Conservation (phyloP, 148 eudicot species). For the Rhododendron henanense region DNA sequence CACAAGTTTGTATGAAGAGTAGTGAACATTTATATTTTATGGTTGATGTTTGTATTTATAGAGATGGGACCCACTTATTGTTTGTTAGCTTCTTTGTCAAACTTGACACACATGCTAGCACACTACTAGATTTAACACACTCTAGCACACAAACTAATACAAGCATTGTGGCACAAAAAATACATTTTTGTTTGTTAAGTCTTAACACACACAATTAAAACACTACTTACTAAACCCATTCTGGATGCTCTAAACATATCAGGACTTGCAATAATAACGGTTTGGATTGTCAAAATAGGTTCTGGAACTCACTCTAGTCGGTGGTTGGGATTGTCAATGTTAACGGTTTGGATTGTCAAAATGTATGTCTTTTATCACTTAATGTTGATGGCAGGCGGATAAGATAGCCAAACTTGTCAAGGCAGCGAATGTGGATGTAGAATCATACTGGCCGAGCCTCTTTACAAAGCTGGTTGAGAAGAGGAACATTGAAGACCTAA, state of each 20-base stretch:
- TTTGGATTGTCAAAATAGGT: background rate
- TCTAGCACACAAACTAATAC: too few species aligned
- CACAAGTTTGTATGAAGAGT: too few species aligned
- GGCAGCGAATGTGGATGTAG: conserved; percentile 40
- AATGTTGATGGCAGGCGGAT: conserved; percentile 39
- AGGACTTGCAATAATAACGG: background rate
- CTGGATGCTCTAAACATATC: background rate
- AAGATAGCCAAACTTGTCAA: conserved; percentile 47
- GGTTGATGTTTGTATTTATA: too few species aligned
- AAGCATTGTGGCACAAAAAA: too few species aligned
- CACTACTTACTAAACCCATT: too few species aligned
- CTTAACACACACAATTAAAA: too few species aligned
- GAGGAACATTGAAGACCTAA: conserved; percentile 51
- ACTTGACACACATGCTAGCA: too few species aligned
- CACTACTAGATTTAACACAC: too few species aligned
- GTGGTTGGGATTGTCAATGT: background rate
- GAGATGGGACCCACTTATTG: too few species aligned
- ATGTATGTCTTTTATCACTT: background rate
- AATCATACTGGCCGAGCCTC: conserved; percentile 65
- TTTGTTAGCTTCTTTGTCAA: too few species aligned
- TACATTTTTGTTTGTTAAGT: too few species aligned
- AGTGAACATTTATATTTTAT: too few species aligned
- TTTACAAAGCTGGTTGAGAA: conserved; percentile 64
- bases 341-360: background rate
- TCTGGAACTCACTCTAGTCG: background rate